These are phyloP conservation scores for Gentiana dahurica DNA, from an alignment of 257 asterid species.

Conservation along the genomic window DNA sequence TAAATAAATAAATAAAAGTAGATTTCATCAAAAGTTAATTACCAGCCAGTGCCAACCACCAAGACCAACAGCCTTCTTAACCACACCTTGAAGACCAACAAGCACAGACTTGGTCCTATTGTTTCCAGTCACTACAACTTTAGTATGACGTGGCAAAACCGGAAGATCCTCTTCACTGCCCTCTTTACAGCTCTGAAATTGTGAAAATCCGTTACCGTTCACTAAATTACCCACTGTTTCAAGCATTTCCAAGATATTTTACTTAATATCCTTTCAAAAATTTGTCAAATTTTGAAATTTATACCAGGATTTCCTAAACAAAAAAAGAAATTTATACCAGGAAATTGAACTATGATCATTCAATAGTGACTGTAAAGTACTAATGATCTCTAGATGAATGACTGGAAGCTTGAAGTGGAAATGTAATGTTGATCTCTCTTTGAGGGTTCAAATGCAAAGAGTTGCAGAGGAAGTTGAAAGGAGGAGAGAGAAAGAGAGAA, in stretches of 20 bases:
- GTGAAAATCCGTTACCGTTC: constrained; percentile 44
- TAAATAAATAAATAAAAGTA: neutral
- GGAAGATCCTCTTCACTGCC: constrained; percentile 87
- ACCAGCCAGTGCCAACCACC: constrained; percentile 99
- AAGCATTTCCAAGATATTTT: constrained; percentile 28
- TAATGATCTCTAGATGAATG: constrained; percentile 6
- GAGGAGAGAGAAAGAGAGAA: constrained; percentile 14
- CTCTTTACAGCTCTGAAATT: constrained; percentile 65
- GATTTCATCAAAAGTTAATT: neutral
- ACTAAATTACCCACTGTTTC: constrained; percentile 38
- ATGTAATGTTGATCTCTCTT: constrained; percentile 8
- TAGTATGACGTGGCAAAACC: constrained; percentile 79
- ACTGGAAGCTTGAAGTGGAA: constrained; percentile 28
- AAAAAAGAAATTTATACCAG: too few relatives aligned
- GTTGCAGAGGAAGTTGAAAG: constrained; percentile 17
- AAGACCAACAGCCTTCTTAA: constrained; percentile 90
- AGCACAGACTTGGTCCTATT: constrained; percentile 87
- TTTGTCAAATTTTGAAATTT: too few relatives aligned
- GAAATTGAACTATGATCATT: neutral
- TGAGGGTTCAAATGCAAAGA: constrained; percentile 39
- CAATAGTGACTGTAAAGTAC: constrained; percentile 19
- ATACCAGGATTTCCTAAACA: too few relatives aligned
- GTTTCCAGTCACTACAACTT: constrained; percentile 91
- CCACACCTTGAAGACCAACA: constrained; percentile 88
- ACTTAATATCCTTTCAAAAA: too few relatives aligned